Percentiles rank a stretch among this genome's conserved stretches.
Conservation (phyloP, 768 basidiomycete species). For the Gloeostereum incarnatum region DNA sequence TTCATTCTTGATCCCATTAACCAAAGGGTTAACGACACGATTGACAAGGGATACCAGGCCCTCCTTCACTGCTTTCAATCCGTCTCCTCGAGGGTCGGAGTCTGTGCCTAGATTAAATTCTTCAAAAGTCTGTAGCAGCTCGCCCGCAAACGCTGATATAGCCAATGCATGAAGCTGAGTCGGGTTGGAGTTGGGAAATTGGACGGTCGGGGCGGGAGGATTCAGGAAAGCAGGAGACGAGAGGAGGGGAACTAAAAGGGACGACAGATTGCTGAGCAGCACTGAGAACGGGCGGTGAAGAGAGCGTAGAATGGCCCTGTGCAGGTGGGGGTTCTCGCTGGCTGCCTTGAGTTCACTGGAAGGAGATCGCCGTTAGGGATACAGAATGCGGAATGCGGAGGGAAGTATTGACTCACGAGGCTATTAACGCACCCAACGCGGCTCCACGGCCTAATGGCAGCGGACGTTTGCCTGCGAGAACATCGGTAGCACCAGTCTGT, state of each 20-base stretch:
- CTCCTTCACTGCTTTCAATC: slow-evolving; percentile 59
- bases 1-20: slow-evolving; percentile 51
- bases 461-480: slow-evolving; percentile 57
- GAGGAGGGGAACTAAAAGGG: slow-evolving; percentile 55
- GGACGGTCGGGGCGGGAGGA: slow-evolving; percentile 38
- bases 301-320: slow-evolving; percentile 61
- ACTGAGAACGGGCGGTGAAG: slow-evolving; percentile 75
- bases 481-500: slow-evolving; percentile 38
- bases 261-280: slow-evolving; percentile 58
- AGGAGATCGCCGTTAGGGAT: slow-evolving; percentile 10
- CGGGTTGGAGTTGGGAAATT: slow-evolving; percentile 45
- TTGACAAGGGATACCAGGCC: slow-evolving; percentile 60
- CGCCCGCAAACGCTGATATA: slow-evolving; percentile 61
- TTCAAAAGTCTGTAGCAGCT: slow-evolving; percentile 65
- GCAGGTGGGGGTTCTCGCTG: slow-evolving; percentile 52
- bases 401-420: slow-evolving; percentile 42
- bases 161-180: slow-evolving; percentile 67
- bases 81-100: slow-evolving; percentile 51
- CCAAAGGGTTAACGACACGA: slow-evolving; percentile 57
- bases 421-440: slow-evolving; percentile 57
- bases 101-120: slow-evolving; percentile 54
- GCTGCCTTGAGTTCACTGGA: slow-evolving; percentile 62
- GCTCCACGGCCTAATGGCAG: slow-evolving; percentile 69
- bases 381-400: slow-evolving; percentile 1
- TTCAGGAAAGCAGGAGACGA: slow-evolving; percentile 56